Percentiles rank a stretch among this genome's conserved stretches.
phyloP scores from a whole-genome alignment of 2,329 filamentous ascomycete genomes.

The Epichloe brachyelytri region DNA sequence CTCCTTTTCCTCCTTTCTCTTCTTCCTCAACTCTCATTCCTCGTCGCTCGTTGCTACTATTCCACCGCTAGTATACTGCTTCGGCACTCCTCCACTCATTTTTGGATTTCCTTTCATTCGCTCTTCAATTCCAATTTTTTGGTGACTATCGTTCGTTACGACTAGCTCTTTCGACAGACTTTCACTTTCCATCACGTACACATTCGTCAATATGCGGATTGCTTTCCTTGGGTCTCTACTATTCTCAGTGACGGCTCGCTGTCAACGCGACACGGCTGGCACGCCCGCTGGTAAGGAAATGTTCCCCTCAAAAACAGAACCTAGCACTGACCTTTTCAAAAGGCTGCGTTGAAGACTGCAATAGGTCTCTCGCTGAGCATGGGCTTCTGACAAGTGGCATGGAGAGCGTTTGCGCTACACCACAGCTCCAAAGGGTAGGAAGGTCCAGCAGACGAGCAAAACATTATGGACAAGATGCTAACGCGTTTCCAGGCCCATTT shows the following conservation, averaged over 20 bases:
- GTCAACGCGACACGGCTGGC: background rate
- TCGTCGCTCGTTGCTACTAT: conserved; percentile 12
- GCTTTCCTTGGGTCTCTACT: conserved; percentile 5
- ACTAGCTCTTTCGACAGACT: conserved; percentile 13
- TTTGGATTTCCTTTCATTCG: conserved; percentile 17
- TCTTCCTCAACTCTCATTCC: conserved; percentile 8
- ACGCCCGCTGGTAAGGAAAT: background rate
- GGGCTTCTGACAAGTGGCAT: conserved; percentile 7
- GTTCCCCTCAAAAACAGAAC: background rate
- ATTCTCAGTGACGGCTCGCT: conserved; percentile 6
- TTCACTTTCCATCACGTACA: conserved; percentile 7
- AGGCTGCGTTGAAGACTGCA: conserved; percentile 13
- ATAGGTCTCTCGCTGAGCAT: conserved; percentile 8
- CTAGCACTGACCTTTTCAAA: background rate
- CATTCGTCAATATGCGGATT: conserved; percentile 13
- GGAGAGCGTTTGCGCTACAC: conserved; percentile 8
- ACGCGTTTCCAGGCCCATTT: conserved; percentile 18
- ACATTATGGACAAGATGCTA: background rate
- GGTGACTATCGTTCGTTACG: conserved; percentile 20
- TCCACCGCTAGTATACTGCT: conserved; percentile 9
- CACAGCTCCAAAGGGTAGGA: conserved; percentile 6
- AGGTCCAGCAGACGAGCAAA: background rate
- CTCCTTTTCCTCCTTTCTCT: background rate
- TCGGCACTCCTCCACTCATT: conserved; percentile 15
- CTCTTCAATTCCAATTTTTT: conserved; percentile 13